Percentiles rank a stretch among this genome's conserved stretches.
These are phyloP conservation scores for Ophryocystis elektroscirrha DNA, from an alignment of 169 alveolate genomes.

Conservation along the genomic window DNA sequence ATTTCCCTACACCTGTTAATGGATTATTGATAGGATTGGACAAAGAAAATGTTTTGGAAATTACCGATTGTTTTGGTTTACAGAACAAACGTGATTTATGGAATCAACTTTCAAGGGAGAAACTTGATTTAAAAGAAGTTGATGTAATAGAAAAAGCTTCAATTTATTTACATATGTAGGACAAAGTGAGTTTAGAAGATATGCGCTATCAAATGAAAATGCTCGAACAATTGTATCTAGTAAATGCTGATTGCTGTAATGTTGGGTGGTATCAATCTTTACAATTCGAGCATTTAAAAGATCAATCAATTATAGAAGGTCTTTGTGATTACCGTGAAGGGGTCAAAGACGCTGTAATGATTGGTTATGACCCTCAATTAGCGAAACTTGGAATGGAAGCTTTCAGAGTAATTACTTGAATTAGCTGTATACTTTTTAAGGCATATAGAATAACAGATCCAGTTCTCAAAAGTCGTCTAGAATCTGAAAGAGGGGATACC, in stretches of 20 bases:
- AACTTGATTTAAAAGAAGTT: constrained; percentile 36
- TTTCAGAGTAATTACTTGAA: constrained; percentile 7
- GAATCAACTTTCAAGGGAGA: constrained; percentile 30
- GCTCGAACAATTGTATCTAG: constrained; percentile 50
- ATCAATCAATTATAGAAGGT: constrained; percentile 39
- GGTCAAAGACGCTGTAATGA: constrained; percentile 35
- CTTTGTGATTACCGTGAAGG: constrained; percentile 39
- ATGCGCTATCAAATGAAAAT: constrained; percentile 47
- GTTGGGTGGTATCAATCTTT: constrained; percentile 56
- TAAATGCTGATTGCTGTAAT: constrained; percentile 50
- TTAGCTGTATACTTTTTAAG: constrained; percentile 8
- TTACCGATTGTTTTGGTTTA: constrained; percentile 50
- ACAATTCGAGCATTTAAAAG: constrained; percentile 44
- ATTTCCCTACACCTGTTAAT: constrained; percentile 48
- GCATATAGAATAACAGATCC: constrained; percentile 17
- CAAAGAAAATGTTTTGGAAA: constrained; percentile 41
- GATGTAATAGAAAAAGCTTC: too few relatives aligned
- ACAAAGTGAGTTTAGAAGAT: constrained; percentile 42
- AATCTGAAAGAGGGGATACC: constrained; percentile 43
- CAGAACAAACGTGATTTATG: constrained; percentile 47
- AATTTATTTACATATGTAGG: too few relatives aligned
- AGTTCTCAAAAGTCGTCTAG: constrained; percentile 17
- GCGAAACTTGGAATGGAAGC: constrained; percentile 7
- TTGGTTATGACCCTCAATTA: too few relatives aligned
- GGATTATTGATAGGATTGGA: constrained; percentile 53